Evolutionary conservation across 306 rosid genomes (phyloP), one percentile per base, ranked within the genome.

Genomic region (Citrullus colocynthis): DNA sequence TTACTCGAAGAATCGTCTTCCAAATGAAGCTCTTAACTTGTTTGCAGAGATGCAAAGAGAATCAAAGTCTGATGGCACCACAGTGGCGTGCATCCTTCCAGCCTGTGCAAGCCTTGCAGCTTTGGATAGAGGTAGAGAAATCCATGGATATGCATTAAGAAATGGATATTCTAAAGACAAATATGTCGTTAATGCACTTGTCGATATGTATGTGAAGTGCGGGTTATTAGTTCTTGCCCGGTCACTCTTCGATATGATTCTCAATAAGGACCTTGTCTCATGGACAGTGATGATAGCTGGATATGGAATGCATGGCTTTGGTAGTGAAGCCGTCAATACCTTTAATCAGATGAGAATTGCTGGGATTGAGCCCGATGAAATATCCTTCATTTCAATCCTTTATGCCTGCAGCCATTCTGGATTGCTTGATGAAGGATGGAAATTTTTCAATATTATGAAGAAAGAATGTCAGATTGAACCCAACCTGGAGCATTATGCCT

Each of bases 101-200:
- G 91, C 96, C 76, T 88, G 89, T 87, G 96, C 89, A 63, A 88
- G 90, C 87, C 79, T 88, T 81, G 91, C 91, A 49, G 88, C 96
- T 56, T 85, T 88, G 42, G 87, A 85, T 32, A 83, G 86, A 81
- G 96, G 96, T 42, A 87, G 79, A 79, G 96, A 86, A 84, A 87
- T 90, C 80, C 91, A 88, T 81, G 90, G 89, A 30, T 49, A 86
- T 84, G 54, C 74, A 62, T 60, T 90, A 80, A 85, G 91, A 83
- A 85, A 83, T 69, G 85, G 91, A 63, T 81, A 78, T 73, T 80
- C 57, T 54, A 48, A 83, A n/a, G 90, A 88, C 69, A 70, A 63
- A 61, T 81, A 81, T 75, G 90, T 88, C 42, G 80, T 78, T 55
- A 87, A 90, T 77, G 91, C 96, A 78, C 87, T 90, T 64, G 81